phyloP scores from a whole-genome alignment of 2,329 filamentous ascomycete genomes.

The Curvularia lunata region DNA sequence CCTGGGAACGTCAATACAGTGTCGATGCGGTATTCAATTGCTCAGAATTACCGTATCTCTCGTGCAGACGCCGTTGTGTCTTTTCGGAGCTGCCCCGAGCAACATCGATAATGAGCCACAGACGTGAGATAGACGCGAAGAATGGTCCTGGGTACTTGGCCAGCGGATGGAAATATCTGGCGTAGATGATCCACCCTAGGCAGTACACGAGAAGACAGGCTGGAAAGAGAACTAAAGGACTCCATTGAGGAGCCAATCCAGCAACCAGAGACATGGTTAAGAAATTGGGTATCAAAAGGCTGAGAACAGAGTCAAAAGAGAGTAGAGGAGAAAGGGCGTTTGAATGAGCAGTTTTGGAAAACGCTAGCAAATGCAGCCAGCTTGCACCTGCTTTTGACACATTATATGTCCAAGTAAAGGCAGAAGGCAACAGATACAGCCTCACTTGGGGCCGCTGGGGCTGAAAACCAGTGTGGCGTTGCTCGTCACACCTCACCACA shows the following conservation, averaged over 20 bases:
- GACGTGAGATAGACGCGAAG: constrained; percentile 7
- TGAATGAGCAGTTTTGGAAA: neutral
- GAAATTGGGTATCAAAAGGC: neutral
- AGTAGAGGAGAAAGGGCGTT: too few relatives aligned
- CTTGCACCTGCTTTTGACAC: neutral
- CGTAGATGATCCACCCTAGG: neutral
- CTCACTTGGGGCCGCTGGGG: neutral
- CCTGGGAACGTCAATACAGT: neutral
- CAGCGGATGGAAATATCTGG: constrained; percentile 5
- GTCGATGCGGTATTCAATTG: neutral
- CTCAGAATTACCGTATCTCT: neutral
- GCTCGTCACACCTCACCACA: neutral
- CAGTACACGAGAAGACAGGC: neutral
- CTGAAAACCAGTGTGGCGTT: neutral
- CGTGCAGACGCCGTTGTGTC: constrained; percentile 3
- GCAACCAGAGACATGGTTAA: neutral
- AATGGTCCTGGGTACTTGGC: constrained; percentile 11
- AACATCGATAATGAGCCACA: constrained; percentile 8
- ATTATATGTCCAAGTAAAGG: neutral
- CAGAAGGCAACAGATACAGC: neutral
- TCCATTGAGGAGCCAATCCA: neutral
- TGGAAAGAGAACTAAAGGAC: neutral
- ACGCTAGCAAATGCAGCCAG: neutral
- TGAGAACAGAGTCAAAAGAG: neutral
- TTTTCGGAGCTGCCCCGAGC: neutral